phyloP scores from a whole-genome alignment of 495 filamentous ascomycete genomes.

The Saxophila tyrrhenica region DNA sequence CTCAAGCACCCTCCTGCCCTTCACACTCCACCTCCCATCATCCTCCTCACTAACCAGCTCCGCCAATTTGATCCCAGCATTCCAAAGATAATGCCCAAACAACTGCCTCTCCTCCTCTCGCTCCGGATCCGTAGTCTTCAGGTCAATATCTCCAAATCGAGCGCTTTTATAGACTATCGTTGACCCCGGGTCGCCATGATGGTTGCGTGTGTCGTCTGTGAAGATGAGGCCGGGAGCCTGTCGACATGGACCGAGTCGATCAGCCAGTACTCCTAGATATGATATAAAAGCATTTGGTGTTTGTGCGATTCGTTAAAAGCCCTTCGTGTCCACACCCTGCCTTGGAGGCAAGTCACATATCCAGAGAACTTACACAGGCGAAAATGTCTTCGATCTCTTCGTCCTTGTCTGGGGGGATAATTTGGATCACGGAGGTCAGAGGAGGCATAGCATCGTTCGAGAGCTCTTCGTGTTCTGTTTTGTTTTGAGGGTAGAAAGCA shows the following conservation, averaged over 20 bases:
- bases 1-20: constrained; percentile 44
- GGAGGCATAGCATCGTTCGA: no score
- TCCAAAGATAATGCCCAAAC: constrained; percentile 83
- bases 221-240: constrained; percentile 64
- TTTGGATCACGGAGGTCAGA: constrained; percentile 14
- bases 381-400: constrained; percentile 56
- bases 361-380: no score
- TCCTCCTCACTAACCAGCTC: constrained; percentile 47
- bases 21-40: constrained; percentile 37
- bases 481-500: no score
- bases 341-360: no score
- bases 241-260: no score
- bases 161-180: constrained; percentile 50
- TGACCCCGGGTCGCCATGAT: constrained; percentile 62
- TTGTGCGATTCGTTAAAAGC: no score
- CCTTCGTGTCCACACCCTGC: no score
- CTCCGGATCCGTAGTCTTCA: constrained; percentile 45
- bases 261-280: no score
- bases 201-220: constrained; percentile 59
- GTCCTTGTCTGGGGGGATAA: constrained; percentile 8
- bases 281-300: no score
- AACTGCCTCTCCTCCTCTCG: constrained; percentile 48
- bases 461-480: no score
- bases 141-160: constrained; percentile 29
- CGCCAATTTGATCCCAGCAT: constrained; percentile 60